phyloP scores from a whole-genome alignment of 2,329 filamentous ascomycete species.

The Colletotrichum tofieldiae region DNA sequence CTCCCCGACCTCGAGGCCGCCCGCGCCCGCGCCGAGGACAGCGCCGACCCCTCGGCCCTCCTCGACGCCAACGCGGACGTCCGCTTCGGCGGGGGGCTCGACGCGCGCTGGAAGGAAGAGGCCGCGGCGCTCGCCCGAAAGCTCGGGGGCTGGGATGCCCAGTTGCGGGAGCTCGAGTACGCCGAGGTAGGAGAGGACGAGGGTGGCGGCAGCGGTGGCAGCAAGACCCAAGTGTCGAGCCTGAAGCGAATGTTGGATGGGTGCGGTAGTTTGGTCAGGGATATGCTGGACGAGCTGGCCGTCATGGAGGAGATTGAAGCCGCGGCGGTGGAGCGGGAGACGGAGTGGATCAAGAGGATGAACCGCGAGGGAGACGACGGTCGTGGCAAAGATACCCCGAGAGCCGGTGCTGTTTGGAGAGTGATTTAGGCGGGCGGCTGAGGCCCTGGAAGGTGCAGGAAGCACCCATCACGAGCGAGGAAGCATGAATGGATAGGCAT shows the following conservation, averaged over 20 bases:
- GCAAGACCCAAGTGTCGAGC: constrained; percentile 52
- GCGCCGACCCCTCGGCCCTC: constrained; percentile 47
- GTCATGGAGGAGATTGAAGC: constrained; percentile 74
- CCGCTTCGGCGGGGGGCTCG: constrained; percentile 70
- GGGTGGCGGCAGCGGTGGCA: constrained; percentile 35
- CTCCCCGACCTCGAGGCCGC: constrained; percentile 64
- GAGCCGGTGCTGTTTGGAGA: constrained; percentile 67
- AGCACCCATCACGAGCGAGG: background rate
- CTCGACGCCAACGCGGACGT: constrained; percentile 55
- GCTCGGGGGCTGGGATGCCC: constrained; percentile 68
- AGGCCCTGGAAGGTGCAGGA: background rate
- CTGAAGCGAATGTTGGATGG: constrained; percentile 64
- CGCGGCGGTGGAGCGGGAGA: constrained; percentile 70
- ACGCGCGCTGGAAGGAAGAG: constrained; percentile 72
- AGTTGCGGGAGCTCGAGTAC: constrained; percentile 61
- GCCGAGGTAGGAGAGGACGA: constrained; percentile 48
- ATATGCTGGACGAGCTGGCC: constrained; percentile 75
- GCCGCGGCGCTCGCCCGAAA: constrained; percentile 66
- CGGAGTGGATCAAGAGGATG: constrained; percentile 71
- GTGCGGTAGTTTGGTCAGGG: constrained; percentile 65
- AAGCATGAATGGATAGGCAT: background rate
- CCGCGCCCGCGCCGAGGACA: constrained; percentile 55
- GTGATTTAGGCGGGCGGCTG: constrained; percentile 31
- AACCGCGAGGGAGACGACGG: constrained; percentile 61
- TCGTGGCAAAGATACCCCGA: constrained; percentile 48